Conservation (phyloP, 2,329 filamentous ascomycete genomes). For the Ascochyta clinopodiicola region DNA sequence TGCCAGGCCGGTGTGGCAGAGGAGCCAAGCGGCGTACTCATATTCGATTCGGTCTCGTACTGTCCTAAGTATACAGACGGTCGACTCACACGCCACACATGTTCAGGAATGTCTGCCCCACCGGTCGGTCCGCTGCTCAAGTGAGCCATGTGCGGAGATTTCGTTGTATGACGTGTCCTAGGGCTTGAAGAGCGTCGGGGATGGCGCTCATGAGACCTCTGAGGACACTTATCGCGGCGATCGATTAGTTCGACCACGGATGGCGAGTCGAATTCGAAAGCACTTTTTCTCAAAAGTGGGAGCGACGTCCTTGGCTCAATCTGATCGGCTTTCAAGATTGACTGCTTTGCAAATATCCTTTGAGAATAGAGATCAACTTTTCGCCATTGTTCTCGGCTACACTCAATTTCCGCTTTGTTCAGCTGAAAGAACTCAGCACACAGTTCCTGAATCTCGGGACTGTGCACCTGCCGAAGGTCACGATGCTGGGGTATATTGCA, state of each 20-base stretch:
- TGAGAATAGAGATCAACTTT: too few species aligned
- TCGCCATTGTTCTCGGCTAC: slow-evolving; percentile 22
- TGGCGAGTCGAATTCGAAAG: background rate
- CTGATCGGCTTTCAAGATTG: background rate
- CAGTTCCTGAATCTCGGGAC: slow-evolving; percentile 21
- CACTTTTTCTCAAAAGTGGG: background rate
- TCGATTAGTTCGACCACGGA: background rate
- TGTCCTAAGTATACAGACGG: slow-evolving; percentile 15
- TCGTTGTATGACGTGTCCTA: background rate
- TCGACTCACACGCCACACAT: slow-evolving; percentile 22
- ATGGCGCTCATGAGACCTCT: background rate
- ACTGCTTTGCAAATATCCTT: background rate
- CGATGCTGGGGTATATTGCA: slow-evolving; percentile 11
- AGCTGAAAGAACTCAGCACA: slow-evolving; percentile 23
- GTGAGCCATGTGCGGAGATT: too few species aligned
- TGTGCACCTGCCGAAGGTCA: slow-evolving; percentile 2
- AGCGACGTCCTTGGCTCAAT: too few species aligned
- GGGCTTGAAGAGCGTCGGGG: background rate
- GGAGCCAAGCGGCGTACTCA: slow-evolving; percentile 26
- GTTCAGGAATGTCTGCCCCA: slow-evolving; percentile 18
- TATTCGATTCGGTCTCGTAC: background rate
- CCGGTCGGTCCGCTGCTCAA: background rate
- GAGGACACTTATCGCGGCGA: background rate
- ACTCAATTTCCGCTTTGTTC: background rate
- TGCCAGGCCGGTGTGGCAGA: background rate